phyloP scores from a whole-genome alignment of 2,329 filamentous ascomycete species.

The Fusarium sulawesiense region DNA sequence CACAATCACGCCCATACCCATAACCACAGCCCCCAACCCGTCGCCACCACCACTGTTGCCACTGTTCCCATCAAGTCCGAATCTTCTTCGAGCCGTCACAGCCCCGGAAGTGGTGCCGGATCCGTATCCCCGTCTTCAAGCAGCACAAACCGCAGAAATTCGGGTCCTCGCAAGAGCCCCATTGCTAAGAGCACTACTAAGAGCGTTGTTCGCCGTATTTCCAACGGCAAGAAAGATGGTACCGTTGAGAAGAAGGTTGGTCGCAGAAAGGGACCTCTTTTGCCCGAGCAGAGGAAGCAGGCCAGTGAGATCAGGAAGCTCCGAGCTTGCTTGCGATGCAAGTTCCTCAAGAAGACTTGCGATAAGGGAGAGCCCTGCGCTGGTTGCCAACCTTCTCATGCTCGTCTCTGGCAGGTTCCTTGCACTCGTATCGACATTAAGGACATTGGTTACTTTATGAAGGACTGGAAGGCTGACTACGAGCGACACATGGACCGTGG shows the following conservation, averaged over 20 bases:
- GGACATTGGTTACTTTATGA: conserved; percentile 98
- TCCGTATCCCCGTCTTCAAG: conserved; percentile 71
- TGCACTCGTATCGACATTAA: conserved; percentile 99
- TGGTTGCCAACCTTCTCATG: conserved; percentile 95
- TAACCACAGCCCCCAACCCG: conserved; percentile 58
- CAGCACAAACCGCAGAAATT: conserved; percentile 71
- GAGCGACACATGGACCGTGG: conserved; percentile 88
- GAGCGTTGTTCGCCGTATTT: conserved; percentile 83
- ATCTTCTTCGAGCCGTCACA: conserved; percentile 64
- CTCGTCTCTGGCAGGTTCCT: conserved; percentile 95
- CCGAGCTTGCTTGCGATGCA: conserved; percentile 92
- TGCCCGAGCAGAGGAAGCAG: conserved; percentile 94
- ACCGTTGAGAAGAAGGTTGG: conserved; percentile 91
- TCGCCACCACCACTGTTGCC: conserved; percentile 74
- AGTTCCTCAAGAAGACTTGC: conserved; percentile 99
- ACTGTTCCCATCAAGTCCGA: conserved; percentile 76
- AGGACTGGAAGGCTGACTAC: conserved; percentile 98
- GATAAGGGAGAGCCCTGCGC: conserved; percentile 97
- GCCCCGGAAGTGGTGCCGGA: conserved; percentile 70
- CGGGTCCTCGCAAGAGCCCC: conserved; percentile 79
- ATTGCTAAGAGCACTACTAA: conserved; percentile 80
- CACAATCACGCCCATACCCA: conserved; percentile 51
- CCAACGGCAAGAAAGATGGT: conserved; percentile 81
- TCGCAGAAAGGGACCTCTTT: conserved; percentile 86
- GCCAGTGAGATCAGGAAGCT: conserved; percentile 97